These are phyloP conservation scores for Stromatinia cepivora DNA, from an alignment of 2,329 filamentous ascomycete genomes.

Conservation along the genomic window DNA sequence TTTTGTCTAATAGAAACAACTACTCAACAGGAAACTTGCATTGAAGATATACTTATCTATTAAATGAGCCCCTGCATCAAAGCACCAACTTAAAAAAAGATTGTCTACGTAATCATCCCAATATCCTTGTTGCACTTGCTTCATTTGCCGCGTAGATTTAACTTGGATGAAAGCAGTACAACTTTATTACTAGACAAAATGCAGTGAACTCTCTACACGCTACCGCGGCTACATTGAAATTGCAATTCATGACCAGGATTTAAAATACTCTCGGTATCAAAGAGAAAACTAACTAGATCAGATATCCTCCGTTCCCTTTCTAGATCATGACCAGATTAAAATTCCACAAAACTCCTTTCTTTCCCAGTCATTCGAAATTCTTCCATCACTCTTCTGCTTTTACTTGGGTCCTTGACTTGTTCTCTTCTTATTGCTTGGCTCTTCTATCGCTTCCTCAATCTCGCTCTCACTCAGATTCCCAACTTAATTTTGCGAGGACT, in stretches of 20 bases:
- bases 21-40: not conserved
- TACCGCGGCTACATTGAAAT: constrained; percentile 1
- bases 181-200: not conserved
- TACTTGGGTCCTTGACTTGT: not conserved
- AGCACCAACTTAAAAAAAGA: not conserved
- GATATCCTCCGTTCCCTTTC: constrained; percentile 3
- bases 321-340: not conserved
- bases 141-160: not conserved
- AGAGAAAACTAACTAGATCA: not conserved
- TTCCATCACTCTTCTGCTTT: not conserved
- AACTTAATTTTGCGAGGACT: not conserved
- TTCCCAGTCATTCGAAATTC: not conserved
- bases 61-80: not conserved
- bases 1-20: not conserved
- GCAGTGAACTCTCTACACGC: not conserved
- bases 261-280: not conserved
- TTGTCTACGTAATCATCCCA: not conserved
- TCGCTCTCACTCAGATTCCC: not conserved
- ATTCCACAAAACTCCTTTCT: constrained; percentile 10
- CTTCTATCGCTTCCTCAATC: not conserved
- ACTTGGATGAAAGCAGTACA: not conserved
- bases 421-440: not conserved
- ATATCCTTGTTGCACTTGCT: not conserved
- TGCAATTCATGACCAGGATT: constrained; percentile 1
- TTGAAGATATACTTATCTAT: not conserved